Conservation (phyloP, 768 basidiomycete species). For the Jaapia argillacea region DNA sequence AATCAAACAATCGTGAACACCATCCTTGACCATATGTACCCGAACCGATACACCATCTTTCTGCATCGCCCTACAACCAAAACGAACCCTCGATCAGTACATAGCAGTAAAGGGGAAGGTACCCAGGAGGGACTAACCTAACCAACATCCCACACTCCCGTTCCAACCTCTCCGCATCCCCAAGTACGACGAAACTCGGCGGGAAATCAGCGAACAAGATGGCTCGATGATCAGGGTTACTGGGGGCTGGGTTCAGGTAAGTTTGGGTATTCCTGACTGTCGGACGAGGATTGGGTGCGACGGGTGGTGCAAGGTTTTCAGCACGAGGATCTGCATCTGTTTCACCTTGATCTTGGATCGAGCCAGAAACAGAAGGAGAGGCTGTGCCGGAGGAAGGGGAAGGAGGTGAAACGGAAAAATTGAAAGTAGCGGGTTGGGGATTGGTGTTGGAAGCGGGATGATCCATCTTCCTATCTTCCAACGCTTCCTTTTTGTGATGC, state of each 20-base stretch:
- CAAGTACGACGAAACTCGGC: conserved; percentile 32
- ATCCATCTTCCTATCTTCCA: too few species aligned
- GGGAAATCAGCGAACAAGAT: conserved; percentile 37
- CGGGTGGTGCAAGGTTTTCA: not conserved
- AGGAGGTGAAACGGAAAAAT: not conserved
- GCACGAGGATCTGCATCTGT: not conserved
- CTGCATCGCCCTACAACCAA: conserved; percentile 22
- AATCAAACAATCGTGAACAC: conserved; percentile 4
- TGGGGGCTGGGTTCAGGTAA: not conserved
- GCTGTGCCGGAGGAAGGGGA: not conserved
- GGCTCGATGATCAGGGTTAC: conserved; percentile 12
- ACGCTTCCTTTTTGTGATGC: not conserved
- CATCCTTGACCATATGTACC: conserved; percentile 26
- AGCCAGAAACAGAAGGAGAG: not conserved
- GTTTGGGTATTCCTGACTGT: not conserved
- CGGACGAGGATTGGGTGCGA: not conserved
- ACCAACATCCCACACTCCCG: conserved; percentile 34
- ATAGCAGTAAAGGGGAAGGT: too few species aligned
- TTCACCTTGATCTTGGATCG: not conserved
- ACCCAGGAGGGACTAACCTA: too few species aligned
- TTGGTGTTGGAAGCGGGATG: too few species aligned
- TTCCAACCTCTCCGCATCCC: conserved; percentile 42
- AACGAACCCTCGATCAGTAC: too few species aligned
- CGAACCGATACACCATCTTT: conserved; percentile 26
- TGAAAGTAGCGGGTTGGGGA: not conserved